These are phyloP conservation scores for Xanthoconium purpureum DNA, from an alignment of 768 basidiomycete genomes.

Conservation along the genomic window DNA sequence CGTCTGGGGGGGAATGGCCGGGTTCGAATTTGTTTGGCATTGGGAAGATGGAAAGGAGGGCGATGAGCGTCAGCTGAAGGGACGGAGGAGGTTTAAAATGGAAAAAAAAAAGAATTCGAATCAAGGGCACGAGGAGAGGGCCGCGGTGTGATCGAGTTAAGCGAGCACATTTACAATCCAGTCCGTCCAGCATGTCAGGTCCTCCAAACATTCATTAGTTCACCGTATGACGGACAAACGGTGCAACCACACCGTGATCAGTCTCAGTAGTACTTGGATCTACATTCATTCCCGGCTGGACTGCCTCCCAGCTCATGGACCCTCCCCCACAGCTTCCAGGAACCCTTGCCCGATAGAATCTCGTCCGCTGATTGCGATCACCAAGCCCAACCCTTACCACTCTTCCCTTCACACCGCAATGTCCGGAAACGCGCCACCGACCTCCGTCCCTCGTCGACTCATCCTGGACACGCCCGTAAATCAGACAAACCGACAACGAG, in stretches of 20 bases:
- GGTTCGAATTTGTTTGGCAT: constrained; percentile 33
- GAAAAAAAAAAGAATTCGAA: constrained; percentile 63
- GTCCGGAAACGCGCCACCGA: constrained; percentile 34
- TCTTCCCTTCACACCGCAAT: constrained; percentile 42
- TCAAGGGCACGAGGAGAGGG: constrained; percentile 63
- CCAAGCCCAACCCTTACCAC: constrained; percentile 5
- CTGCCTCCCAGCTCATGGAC: background rate
- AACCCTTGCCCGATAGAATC: constrained; percentile 26
- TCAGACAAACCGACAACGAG: constrained; percentile 27
- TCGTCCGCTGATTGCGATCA: constrained; percentile 25
- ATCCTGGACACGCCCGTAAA: constrained; percentile 25
- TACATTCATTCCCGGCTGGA: constrained; percentile 34
- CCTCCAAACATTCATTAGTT: background rate
- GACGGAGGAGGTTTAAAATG: constrained; percentile 50
- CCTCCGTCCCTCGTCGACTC: constrained; percentile 8
- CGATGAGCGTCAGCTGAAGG: constrained; percentile 8
- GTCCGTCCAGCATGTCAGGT: constrained; percentile 29
- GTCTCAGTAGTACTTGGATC: constrained; percentile 22
- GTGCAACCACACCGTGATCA: constrained; percentile 2
- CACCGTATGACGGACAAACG: background rate
- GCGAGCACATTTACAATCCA: constrained; percentile 38
- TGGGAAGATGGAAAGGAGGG: constrained; percentile 4
- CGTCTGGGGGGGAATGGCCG: constrained; percentile 34
- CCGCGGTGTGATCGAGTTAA: constrained; percentile 40
- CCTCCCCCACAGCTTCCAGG: constrained; percentile 29